Conservation (phyloP, 331 rosid genomes). For the Pyrus hybrid region DNA sequence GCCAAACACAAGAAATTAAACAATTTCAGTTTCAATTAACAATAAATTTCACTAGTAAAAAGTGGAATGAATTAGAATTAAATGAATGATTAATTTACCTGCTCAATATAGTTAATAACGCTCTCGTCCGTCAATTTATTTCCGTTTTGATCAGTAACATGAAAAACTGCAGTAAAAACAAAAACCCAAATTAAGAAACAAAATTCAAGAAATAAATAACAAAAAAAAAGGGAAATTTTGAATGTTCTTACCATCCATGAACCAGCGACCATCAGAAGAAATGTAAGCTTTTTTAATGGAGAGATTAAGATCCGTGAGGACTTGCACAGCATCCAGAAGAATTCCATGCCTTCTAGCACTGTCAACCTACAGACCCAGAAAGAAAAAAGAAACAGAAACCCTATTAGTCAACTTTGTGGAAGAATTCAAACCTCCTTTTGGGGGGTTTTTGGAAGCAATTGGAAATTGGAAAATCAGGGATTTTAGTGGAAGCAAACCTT, state of each 20-base stretch:
- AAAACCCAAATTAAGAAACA: slow-evolving; percentile 1
- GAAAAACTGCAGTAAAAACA: slow-evolving; percentile 59
- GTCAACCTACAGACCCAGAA: slow-evolving; percentile 52
- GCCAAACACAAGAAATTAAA: background rate
- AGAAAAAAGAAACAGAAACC: background rate
- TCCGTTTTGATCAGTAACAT: slow-evolving; percentile 80
- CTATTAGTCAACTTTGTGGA: background rate
- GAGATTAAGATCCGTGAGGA: slow-evolving; percentile 77
- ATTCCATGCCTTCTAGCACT: slow-evolving; percentile 89
- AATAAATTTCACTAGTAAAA: background rate
- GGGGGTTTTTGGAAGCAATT: background rate
- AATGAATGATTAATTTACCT: slow-evolving; percentile 36
- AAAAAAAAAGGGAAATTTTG: background rate
- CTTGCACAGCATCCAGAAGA: slow-evolving; percentile 86
- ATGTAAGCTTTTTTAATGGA: slow-evolving; percentile 78
- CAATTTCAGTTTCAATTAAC: background rate
- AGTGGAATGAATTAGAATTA: background rate
- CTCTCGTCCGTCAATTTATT: slow-evolving; percentile 73
- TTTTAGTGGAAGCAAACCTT: slow-evolving; percentile 44
- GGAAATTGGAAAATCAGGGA: background rate
- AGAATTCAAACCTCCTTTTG: background rate
- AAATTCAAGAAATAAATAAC: background rate
- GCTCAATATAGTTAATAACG: slow-evolving; percentile 64
- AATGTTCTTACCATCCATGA: slow-evolving; percentile 80
- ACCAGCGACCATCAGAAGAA: slow-evolving; percentile 92